Evolutionary conservation across 306 rosid species (phyloP), one percentile per base, ranked within the genome.

Genomic region (Erythrophleum fordii): DNA sequence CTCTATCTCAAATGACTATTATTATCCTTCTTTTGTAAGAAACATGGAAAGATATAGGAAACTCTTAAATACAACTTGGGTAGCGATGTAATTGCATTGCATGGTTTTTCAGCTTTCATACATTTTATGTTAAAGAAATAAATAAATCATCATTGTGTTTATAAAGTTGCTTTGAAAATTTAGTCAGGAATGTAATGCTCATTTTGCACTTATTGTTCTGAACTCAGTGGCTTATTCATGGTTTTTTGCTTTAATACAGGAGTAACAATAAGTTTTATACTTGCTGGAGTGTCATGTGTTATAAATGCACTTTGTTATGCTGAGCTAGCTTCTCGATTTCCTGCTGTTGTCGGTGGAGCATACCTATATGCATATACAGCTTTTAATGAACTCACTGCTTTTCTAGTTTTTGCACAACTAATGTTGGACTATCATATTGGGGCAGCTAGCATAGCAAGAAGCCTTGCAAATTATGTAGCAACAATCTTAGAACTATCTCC

Each of bases 371-470:
- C 98, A 2, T 95, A 95, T 75, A 90, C 97, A 44, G 93, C 98
- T 34, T 92, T 95, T 81, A 95, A 92, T 62, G 97, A 92, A 78
- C 91, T 95, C 72, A 91, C 98, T 6, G 97, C 97, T 60, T 95
- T 95, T 86, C 97, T 95, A 68, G 98, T 95, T 70, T 95, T 92
- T 70, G 85, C 85, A 1, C 98, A 95, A 89, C 72, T 91, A 81
- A 95, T 91, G 97, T 88, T 95, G 23, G 97, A 95, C 85, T 95
- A 90, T 82, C 98, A 95, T 88, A 95, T 92, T 85, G 97, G 97
- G 73, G 97, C 97, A 23, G 98, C 98, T 56, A 92, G 98, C 81
- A 92, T 95, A 77, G 97, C 97, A 25, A 88, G 98, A 60, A 92
- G 98, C 87, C 78, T 92, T 61, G 98, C 98, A 29, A 90, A 75